Percentiles rank a stretch among this genome's conserved stretches.
phyloP scores from a whole-genome alignment of 164 flowering plant species.

The Echeveria elegans region DNA sequence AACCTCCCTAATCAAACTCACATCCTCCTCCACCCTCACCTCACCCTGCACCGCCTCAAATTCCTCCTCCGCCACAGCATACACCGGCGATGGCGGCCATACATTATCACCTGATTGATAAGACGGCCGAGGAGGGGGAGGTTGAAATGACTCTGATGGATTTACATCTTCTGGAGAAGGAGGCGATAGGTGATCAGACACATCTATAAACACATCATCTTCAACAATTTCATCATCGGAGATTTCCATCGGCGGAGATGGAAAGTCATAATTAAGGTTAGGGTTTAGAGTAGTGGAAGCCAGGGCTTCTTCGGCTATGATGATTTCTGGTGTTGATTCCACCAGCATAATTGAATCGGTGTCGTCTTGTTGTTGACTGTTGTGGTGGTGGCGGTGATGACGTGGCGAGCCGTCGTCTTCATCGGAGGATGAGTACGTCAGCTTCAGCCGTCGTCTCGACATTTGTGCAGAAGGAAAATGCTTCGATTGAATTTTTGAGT shows the following conservation, averaged over 20 bases:
- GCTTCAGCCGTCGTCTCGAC: conserved; percentile 40
- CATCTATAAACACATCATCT: conserved; percentile 40
- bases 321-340: not conserved
- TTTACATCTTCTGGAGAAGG: conserved; percentile 22
- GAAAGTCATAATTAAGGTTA: conserved; percentile 13
- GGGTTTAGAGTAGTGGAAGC: conserved; percentile 9
- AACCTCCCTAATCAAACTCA: not conserved
- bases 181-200: conserved; percentile 29
- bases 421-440: conserved; percentile 37
- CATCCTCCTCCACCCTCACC: not conserved
- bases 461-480: conserved; percentile 10
- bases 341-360: not conserved
- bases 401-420: conserved; percentile 33
- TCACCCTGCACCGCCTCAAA: not conserved
- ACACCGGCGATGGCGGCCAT: not conserved
- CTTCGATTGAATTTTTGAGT: not conserved
- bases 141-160: conserved; percentile 9
- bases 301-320: not conserved
- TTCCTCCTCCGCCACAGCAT: not conserved
- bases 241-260: conserved; percentile 25
- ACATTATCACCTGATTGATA: not conserved
- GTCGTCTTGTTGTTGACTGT: not conserved
- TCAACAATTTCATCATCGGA: conserved; percentile 51
- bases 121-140: not conserved
- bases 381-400: conserved; percentile 13